Evolutionary conservation across 148 eudicot genomes (phyloP).

Genomic region (Chenopodium quinoa): DNA sequence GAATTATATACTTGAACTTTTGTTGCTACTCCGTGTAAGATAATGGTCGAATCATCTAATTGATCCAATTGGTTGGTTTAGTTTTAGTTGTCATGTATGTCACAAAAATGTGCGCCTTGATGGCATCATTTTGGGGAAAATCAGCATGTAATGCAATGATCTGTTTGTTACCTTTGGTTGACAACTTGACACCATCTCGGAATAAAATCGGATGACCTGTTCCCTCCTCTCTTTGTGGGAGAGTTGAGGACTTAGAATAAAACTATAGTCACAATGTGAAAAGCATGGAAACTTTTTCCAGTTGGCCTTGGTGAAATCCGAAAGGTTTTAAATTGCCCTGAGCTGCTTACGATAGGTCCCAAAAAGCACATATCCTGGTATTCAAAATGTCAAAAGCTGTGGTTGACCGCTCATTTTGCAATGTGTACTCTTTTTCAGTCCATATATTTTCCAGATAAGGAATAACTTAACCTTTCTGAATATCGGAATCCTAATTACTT

Average conservation of each 20-base stretch:
- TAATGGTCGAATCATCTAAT: neutral
- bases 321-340: neutral
- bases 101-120: neutral
- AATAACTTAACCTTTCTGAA: no score
- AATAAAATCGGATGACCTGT: neutral
- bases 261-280: neutral
- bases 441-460: no score
- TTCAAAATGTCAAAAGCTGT: neutral
- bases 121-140: neutral
- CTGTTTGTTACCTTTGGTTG: neutral
- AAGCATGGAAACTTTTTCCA: neutral
- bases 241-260: neutral
- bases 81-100: constrained; percentile 10
- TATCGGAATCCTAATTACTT: no score
- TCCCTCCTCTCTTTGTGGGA: neutral
- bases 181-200: neutral
- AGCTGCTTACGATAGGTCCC: neutral
- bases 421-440: no score
- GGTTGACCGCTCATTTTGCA: no score
- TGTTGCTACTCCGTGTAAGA: neutral
- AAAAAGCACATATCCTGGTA: neutral
- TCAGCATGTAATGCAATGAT: neutral
- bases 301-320: neutral
- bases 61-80: neutral
- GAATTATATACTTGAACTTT: neutral